phyloP scores from a whole-genome alignment of 768 basidiomycete genomes.

The Kwoniella europaea region DNA sequence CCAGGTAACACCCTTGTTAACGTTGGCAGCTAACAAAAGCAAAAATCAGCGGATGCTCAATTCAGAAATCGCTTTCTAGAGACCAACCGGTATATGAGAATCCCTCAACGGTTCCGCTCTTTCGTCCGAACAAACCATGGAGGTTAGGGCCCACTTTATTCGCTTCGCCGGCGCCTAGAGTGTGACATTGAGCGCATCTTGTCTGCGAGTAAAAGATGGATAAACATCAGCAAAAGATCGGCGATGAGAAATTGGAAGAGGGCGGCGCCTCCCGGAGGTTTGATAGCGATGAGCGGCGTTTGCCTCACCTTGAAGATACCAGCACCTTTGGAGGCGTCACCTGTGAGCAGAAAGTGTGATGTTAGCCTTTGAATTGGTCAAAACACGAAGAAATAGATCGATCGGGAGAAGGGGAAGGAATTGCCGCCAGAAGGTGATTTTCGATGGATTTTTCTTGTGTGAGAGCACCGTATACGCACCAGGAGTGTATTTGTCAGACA shows the following conservation, averaged over 20 bases:
- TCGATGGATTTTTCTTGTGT: not conserved
- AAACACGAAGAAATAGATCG: constrained; percentile 2
- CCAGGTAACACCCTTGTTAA: constrained; percentile 92
- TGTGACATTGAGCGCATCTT: too few relatives aligned
- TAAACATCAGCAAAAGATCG: not conserved
- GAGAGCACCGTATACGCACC: constrained; percentile 12
- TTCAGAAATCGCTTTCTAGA: too few relatives aligned
- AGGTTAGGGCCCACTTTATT: constrained; percentile 85
- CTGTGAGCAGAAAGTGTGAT: constrained; percentile 56
- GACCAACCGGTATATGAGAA: constrained; percentile 83
- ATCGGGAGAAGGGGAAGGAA: constrained; percentile 1
- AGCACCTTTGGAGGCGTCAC: constrained; percentile 89
- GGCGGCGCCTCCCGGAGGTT: not conserved
- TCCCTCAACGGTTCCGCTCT: constrained; percentile 72
- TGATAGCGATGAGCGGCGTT: constrained; percentile 50
- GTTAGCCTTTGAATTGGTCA: not conserved
- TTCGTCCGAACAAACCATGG: constrained; percentile 72
- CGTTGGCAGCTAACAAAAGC: constrained; percentile 76
- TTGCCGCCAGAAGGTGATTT: constrained; percentile 4
- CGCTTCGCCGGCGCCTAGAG: constrained; percentile 32
- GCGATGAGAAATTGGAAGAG: not conserved
- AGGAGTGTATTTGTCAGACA: constrained; percentile 31
- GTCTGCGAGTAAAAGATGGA: not conserved
- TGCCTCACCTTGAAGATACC: constrained; percentile 85
- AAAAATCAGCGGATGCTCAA: too few relatives aligned